phyloP scores from a whole-genome alignment of 2,329 filamentous ascomycete genomes.

The Venturia asperata region DNA sequence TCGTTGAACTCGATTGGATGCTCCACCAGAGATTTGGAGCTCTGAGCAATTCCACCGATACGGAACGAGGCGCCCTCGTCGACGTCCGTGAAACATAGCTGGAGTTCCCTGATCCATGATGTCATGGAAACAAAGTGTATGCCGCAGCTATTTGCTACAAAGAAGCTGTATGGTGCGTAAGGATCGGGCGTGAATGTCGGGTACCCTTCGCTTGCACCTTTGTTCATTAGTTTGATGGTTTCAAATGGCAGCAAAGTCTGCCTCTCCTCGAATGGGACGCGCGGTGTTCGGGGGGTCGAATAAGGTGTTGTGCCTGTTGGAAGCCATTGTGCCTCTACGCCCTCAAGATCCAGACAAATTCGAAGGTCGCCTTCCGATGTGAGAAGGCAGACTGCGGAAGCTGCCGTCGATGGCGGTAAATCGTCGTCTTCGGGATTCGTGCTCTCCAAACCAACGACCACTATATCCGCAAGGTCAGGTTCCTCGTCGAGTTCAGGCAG shows the following conservation, averaged over 20 bases:
- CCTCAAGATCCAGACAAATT: constrained; percentile 54
- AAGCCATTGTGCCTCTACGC: constrained; percentile 57
- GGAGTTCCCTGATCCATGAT: constrained; percentile 50
- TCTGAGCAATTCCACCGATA: constrained; percentile 45
- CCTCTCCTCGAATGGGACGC: constrained; percentile 23
- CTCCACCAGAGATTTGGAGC: constrained; percentile 8
- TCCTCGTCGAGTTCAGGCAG: constrained; percentile 25
- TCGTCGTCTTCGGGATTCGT: constrained; percentile 44
- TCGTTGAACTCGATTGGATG: constrained; percentile 13
- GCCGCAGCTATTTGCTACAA: constrained; percentile 48
- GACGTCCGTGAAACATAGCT: constrained; percentile 49
- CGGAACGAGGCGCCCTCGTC: constrained; percentile 49
- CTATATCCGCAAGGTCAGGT: constrained; percentile 51
- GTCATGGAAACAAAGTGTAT: constrained; percentile 50
- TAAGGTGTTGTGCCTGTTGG: constrained; percentile 29
- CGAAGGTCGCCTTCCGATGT: constrained; percentile 51
- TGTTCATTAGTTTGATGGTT: constrained; percentile 29
- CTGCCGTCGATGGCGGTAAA: constrained; percentile 42
- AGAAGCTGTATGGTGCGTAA: constrained; percentile 51
- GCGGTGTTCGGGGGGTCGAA: constrained; percentile 13
- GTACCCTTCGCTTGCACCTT: constrained; percentile 26
- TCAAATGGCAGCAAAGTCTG: constrained; percentile 34
- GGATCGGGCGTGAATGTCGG: constrained; percentile 52
- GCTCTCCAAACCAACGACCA: constrained; percentile 47
- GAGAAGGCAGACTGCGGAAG: constrained; percentile 51